Evolutionary conservation across 1,284 basidiomycete genomes (phyloP).

Genomic region (Ceratobasidium sp.): DNA sequence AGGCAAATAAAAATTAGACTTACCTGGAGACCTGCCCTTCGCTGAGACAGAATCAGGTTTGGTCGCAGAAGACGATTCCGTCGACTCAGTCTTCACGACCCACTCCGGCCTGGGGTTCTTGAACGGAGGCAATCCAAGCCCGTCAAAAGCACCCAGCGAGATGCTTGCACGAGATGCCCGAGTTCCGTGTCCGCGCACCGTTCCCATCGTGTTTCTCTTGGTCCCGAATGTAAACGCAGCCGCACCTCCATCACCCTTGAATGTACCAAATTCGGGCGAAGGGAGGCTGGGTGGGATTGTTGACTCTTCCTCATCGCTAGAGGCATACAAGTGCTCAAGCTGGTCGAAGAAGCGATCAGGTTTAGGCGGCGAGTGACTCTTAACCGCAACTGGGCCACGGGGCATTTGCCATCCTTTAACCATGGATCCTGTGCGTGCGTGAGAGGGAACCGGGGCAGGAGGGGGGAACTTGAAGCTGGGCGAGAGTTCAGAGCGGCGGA

Average conservation of each 20-base stretch:
- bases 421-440: constrained; percentile 29
- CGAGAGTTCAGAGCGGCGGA: not conserved
- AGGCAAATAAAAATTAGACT: not conserved
- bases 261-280: constrained; percentile 26
- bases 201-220: constrained; percentile 2
- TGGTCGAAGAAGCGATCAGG: constrained; percentile 30
- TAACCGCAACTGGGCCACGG: constrained; percentile 8
- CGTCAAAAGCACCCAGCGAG: constrained; percentile 23
- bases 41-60: not conserved
- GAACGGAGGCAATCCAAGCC: constrained; percentile 21
- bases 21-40: not conserved
- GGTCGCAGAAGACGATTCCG: not conserved
- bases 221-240: constrained; percentile 26
- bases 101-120: constrained; percentile 32
- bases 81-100: constrained; percentile 14
- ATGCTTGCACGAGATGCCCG: constrained; percentile 27
- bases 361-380: not conserved
- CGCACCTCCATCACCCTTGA: constrained; percentile 34
- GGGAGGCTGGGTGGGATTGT: not conserved
- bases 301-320: constrained; percentile 14
- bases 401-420: constrained; percentile 33
- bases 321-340: constrained; percentile 27
- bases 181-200: constrained; percentile 11
- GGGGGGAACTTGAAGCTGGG: constrained; percentile 7
- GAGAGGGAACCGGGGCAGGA: not conserved